These are phyloP conservation scores for Babesia gibsoni DNA, from an alignment of 169 alveolate species.

Conservation along the genomic window DNA sequence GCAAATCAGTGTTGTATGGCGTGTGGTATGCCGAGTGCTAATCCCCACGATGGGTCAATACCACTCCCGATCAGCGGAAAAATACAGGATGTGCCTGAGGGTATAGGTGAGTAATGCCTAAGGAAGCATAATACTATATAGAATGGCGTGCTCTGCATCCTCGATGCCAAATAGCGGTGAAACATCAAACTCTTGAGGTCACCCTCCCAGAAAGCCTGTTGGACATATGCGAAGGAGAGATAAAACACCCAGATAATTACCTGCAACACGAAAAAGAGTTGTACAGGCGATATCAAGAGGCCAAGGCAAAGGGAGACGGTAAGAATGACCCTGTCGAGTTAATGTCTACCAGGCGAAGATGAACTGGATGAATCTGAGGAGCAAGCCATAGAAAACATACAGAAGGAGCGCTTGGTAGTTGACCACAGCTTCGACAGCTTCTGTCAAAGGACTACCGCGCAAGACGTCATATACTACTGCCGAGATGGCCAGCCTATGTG, in stretches of 20 bases:
- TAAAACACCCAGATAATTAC: conserved; percentile 33
- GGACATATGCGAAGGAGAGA: conserved; percentile 57
- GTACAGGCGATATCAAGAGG: conserved; percentile 32
- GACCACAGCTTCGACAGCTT: conserved; percentile 53
- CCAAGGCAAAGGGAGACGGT: conserved; percentile 40
- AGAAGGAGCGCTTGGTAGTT: conserved; percentile 30
- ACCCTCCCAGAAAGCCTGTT: conserved; percentile 48
- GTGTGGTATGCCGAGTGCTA: conserved; percentile 54
- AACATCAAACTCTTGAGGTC: conserved; percentile 37
- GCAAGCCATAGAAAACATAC: conserved; percentile 49
- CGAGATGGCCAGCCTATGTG: conserved; percentile 63
- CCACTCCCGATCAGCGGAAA: neutral
- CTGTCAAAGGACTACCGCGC: conserved; percentile 48
- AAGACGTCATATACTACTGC: conserved; percentile 58
- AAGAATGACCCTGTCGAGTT: neutral
- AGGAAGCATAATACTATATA: neutral
- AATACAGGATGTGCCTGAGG: conserved; percentile 16
- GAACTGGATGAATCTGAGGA: conserved; percentile 62
- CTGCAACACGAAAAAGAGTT: conserved; percentile 48
- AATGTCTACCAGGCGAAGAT: conserved; percentile 3
- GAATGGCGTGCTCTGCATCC: conserved; percentile 52
- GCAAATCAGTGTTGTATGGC: conserved; percentile 49
- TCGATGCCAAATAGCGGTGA: conserved; percentile 53
- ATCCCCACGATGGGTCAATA: neutral
- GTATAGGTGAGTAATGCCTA: neutral